Evolutionary conservation across 1,139 yeast genomes (phyloP).

Genomic region (Wickerhamomyces sp.): DNA sequence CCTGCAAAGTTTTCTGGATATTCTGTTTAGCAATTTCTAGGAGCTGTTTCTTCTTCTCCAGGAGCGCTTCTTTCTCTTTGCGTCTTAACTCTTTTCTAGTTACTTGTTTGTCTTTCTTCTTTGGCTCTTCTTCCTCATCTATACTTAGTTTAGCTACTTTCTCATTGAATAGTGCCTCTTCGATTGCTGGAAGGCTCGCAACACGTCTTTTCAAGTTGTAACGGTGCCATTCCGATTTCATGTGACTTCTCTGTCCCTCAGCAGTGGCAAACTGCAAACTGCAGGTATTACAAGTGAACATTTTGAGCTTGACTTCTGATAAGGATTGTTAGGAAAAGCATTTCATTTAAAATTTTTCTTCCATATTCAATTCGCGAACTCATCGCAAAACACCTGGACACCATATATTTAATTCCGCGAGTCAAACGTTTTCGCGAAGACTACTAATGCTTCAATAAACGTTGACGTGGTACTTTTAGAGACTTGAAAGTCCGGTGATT

Average conservation of each 20-base stretch:
- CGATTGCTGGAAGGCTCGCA: conserved; percentile 78
- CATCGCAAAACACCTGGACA: no score
- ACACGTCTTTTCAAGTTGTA: conserved; percentile 91
- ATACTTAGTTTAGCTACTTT: conserved; percentile 49
- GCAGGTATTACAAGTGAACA: conserved; percentile 87
- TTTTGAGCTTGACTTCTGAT: conserved; percentile 12
- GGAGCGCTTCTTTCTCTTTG: conserved; percentile 57
- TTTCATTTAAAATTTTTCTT: no score
- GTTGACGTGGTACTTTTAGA: not conserved
- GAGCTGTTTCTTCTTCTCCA: conserved; percentile 57
- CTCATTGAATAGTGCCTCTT: conserved; percentile 73
- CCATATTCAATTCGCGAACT: no score
- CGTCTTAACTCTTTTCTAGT: conserved; percentile 64
- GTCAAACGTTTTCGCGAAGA: no score
- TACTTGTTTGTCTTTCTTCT: conserved; percentile 45
- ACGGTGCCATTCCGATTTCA: conserved; percentile 90
- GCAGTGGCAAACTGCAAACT: conserved; percentile 72
- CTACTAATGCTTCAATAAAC: no score
- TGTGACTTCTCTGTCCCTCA: conserved; percentile 80
- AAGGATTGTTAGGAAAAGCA: not conserved
- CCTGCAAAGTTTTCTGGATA: conserved; percentile 34
- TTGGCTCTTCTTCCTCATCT: conserved; percentile 31
- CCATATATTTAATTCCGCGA: no score
- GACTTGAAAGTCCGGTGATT: not conserved
- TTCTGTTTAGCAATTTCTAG: conserved; percentile 58